These are phyloP conservation scores for Pythium biforme DNA, from an alignment of 352 stramenopile genomes.

Conservation along the genomic window DNA sequence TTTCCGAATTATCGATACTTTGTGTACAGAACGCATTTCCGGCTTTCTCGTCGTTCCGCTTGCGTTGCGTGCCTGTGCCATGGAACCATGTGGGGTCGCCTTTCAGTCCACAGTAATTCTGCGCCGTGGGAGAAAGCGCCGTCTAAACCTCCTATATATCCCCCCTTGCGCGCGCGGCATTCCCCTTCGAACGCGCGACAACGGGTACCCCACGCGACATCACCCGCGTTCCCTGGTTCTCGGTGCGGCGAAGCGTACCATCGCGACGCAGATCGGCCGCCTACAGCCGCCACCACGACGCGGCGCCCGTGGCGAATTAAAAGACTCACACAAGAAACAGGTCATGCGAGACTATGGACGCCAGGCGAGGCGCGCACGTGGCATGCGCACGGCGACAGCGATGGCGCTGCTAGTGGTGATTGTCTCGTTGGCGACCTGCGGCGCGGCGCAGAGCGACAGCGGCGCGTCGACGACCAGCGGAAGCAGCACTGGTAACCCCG, in stretches of 20 bases:
- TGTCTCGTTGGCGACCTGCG: neutral
- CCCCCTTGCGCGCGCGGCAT: too few relatives aligned
- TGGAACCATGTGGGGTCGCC: constrained; percentile 19
- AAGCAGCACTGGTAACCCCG: too few relatives aligned
- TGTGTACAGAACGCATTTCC: too few relatives aligned
- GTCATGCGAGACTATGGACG: constrained; percentile 17
- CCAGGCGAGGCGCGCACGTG: neutral
- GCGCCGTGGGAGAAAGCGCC: too few relatives aligned
- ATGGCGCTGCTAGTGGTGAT: neutral
- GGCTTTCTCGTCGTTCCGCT: constrained; percentile 12
- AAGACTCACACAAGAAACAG: neutral
- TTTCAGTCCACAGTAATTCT: neutral
- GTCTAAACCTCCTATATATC: neutral
- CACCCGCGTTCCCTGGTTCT: too few relatives aligned
- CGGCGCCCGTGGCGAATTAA: neutral
- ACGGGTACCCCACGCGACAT: too few relatives aligned
- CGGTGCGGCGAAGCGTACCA: too few relatives aligned
- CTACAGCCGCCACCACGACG: too few relatives aligned
- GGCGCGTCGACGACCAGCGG: too few relatives aligned
- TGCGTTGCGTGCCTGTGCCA: constrained; percentile 16
- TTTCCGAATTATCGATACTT: constrained; percentile 1
- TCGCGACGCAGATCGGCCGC: too few relatives aligned
- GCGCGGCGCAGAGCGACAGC: neutral
- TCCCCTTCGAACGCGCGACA: too few relatives aligned
- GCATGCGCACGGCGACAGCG: neutral